Conservation (phyloP, 805 yeast genomes). For the Saturnispora mendoncae region DNA sequence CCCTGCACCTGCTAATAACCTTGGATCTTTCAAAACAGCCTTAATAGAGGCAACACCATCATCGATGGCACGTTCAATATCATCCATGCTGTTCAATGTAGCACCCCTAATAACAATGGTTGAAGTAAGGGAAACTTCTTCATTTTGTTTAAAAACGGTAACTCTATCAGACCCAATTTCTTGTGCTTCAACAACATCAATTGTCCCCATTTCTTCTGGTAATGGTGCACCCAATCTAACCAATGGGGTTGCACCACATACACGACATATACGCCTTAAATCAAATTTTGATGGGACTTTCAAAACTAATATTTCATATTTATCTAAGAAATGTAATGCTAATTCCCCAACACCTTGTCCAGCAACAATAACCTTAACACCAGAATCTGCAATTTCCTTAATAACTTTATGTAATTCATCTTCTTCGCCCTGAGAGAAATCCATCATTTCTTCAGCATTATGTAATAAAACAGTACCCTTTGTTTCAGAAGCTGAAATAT, state of each 20-base stretch:
- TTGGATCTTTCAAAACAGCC: slow-evolving; percentile 73
- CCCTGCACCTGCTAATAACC: slow-evolving; percentile 93
- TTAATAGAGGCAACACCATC: slow-evolving; percentile 92
- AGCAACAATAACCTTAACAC: slow-evolving; percentile 84
- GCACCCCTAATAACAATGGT: slow-evolving; percentile 95
- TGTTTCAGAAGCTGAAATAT: slow-evolving; percentile 93
- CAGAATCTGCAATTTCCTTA: slow-evolving; percentile 73
- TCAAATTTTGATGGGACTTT: slow-evolving; percentile 93
- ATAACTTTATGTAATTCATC: slow-evolving; percentile 80
- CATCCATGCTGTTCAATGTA: slow-evolving; percentile 87
- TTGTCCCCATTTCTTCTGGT: slow-evolving; percentile 85
- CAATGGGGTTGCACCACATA: slow-evolving; percentile 94
- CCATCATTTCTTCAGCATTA: slow-evolving; percentile 94
- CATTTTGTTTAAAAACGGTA: slow-evolving; percentile 79
- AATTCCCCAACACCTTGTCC: slow-evolving; percentile 91
- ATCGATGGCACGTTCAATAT: slow-evolving; percentile 93
- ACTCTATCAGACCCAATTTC: slow-evolving; percentile 98
- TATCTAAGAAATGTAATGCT: slow-evolving; percentile 86
- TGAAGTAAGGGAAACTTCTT: slow-evolving; percentile 65
- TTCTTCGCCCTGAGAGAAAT: slow-evolving; percentile 94
- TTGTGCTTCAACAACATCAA: slow-evolving; percentile 80
- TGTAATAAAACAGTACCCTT: slow-evolving; percentile 95
- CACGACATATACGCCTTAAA: slow-evolving; percentile 86
- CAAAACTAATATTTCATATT: slow-evolving; percentile 74
- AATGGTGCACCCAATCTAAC: slow-evolving; percentile 91